Conservation (phyloP, 441 rosid species). For the Pelargonium citronellum region DNA sequence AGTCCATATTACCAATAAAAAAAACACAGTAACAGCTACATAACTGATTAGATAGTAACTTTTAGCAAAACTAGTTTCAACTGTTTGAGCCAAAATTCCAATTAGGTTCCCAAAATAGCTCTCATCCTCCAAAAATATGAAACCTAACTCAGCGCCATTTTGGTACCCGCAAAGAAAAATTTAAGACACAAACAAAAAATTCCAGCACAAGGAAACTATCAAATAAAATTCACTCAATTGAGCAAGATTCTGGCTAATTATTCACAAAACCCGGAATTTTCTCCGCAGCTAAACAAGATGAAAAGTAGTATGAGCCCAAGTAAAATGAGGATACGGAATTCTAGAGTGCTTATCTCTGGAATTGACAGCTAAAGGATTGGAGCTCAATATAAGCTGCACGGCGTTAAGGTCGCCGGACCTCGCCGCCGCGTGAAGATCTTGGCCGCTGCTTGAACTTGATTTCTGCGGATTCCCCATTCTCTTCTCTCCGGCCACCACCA, state of each 20-base stretch:
- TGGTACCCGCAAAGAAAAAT: no score
- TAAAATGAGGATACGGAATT: conserved; percentile 69
- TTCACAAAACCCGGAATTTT: no score
- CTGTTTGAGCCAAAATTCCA: no score
- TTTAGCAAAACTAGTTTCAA: not conserved
- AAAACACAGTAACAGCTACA: not conserved
- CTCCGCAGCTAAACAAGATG: no score
- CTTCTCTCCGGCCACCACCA: not conserved
- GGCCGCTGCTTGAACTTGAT: conserved; percentile 22
- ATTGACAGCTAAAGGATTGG: conserved; percentile 62
- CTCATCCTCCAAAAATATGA: no score
- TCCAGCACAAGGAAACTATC: no score
- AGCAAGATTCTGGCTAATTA: no score
- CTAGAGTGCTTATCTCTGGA: conserved; percentile 91
- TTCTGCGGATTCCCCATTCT: conserved; percentile 19
- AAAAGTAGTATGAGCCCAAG: not conserved
- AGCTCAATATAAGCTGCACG: conserved; percentile 44
- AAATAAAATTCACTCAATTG: no score
- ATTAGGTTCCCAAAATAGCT: no score
- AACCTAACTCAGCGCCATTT: no score
- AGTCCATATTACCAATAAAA: not conserved
- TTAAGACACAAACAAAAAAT: no score
- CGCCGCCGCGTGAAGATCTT: conserved; percentile 66
- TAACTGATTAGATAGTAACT: not conserved
- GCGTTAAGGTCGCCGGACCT: conserved; percentile 71